Percentiles rank a stretch among this genome's conserved stretches.
These are phyloP conservation scores for Eleusine coracana DNA, from an alignment of 176 grass and related monocot genomes.

Conservation along the genomic window DNA sequence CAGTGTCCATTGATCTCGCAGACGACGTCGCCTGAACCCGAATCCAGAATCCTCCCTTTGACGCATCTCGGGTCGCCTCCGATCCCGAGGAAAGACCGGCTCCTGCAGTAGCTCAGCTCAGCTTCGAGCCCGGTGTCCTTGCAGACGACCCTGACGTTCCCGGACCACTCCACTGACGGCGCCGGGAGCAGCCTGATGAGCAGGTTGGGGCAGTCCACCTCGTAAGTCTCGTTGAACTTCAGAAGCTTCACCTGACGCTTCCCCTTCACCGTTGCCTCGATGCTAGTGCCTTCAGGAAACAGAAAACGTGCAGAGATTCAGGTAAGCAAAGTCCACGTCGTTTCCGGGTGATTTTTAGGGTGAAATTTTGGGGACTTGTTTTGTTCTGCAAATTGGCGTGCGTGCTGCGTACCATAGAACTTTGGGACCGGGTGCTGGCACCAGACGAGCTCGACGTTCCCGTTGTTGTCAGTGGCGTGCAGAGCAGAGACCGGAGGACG, in stretches of 20 bases:
- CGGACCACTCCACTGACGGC: conserved; percentile 64
- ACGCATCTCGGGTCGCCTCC: conserved; percentile 67
- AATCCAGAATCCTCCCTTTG: conserved; percentile 54
- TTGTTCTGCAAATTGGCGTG: neutral
- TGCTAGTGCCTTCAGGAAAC: conserved; percentile 51
- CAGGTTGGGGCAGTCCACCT: conserved; percentile 75
- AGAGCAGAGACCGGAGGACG: conserved; percentile 74
- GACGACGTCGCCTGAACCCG: conserved; percentile 21
- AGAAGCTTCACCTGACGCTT: conserved; percentile 57
- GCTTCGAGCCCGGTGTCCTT: conserved; percentile 68
- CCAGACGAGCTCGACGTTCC: conserved; percentile 68
- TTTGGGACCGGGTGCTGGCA: conserved; percentile 67
- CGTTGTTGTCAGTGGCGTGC: conserved; percentile 57
- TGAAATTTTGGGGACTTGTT: neutral
- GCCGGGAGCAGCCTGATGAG: conserved; percentile 68
- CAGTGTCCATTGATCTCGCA: conserved; percentile 79
- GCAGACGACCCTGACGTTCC: conserved; percentile 63
- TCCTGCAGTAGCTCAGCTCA: conserved; percentile 54
- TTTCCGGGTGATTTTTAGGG: neutral
- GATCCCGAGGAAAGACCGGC: conserved; percentile 63
- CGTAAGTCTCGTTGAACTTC: conserved; percentile 57
- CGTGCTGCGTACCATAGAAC: conserved; percentile 68
- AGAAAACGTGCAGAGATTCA: neutral
- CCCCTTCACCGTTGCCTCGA: conserved; percentile 72
- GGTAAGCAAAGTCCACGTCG: neutral